A percentile compares a stretch with the other conserved stretches of the same genome.
Conservation (phyloP, 768 basidiomycete species). For the Phylloporus arenicola region DNA sequence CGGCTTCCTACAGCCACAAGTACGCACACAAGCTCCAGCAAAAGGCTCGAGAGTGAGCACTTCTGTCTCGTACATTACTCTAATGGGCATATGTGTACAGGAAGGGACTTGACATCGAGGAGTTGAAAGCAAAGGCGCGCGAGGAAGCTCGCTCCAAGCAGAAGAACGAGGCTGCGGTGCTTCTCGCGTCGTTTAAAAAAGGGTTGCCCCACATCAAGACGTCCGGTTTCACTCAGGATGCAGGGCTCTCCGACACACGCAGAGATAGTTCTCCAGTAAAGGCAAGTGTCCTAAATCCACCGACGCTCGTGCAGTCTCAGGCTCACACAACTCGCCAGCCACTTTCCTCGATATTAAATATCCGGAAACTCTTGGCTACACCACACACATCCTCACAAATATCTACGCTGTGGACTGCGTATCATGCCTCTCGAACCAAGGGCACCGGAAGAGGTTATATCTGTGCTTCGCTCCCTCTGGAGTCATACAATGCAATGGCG, state of each 20-base stretch:
- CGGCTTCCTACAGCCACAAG: constrained; percentile 37
- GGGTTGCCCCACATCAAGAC: constrained; percentile 7
- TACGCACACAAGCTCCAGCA: constrained; percentile 68
- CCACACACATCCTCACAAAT: constrained; percentile 73
- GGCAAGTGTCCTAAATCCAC: constrained; percentile 31
- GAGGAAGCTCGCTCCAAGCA: constrained; percentile 31
- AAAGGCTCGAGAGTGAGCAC: constrained; percentile 59
- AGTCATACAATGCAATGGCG: constrained; percentile 69
- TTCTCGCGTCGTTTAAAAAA: constrained; percentile 13
- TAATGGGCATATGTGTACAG: constrained; percentile 28
- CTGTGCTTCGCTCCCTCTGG: constrained; percentile 74
- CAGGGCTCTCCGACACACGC: constrained; percentile 27
- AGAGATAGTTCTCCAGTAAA: constrained; percentile 68
- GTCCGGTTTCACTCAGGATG: background rate
- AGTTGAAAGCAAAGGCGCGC: constrained; percentile 29
- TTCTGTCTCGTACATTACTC: constrained; percentile 4
- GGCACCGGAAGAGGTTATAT: constrained; percentile 82
- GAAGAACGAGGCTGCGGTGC: constrained; percentile 14
- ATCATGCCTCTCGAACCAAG: constrained; percentile 75
- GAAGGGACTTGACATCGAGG: constrained; percentile 38
- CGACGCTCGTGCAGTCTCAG: background rate
- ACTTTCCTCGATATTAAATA: constrained; percentile 73
- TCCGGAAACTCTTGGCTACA: constrained; percentile 58
- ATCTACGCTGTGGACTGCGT: constrained; percentile 81
- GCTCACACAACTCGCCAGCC: constrained; percentile 45